Evolutionary conservation across 1,284 basidiomycete genomes (phyloP).

Genomic region (Inonotus obliquus): DNA sequence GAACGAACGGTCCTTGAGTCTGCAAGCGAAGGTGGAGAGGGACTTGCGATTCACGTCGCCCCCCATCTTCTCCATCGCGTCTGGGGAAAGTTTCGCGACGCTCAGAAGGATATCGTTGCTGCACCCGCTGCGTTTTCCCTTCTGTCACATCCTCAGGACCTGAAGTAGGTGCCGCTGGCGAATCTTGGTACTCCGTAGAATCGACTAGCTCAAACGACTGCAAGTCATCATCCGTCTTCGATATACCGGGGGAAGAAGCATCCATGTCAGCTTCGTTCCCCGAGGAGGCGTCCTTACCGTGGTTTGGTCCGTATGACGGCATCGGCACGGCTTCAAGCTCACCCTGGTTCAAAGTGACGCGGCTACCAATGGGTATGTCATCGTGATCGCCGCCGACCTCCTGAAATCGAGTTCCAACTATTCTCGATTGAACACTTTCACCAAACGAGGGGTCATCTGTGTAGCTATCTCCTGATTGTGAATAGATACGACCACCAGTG

Average conservation of each 20-base stretch:
- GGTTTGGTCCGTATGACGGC: constrained; percentile 51
- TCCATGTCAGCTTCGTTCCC: constrained; percentile 25
- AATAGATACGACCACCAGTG: constrained; percentile 49
- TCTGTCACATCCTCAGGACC: neutral
- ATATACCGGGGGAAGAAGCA: constrained; percentile 21
- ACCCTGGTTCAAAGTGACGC: constrained; percentile 47
- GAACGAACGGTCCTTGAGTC: constrained; percentile 63
- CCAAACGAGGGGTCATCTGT: constrained; percentile 37
- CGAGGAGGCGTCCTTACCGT: constrained; percentile 33
- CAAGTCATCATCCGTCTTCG: constrained; percentile 8
- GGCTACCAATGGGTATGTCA: constrained; percentile 57
- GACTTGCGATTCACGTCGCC: constrained; percentile 32
- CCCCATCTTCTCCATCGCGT: constrained; percentile 29
- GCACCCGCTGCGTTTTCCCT: neutral
- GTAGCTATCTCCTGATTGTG: constrained; percentile 30
- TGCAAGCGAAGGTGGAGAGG: constrained; percentile 68
- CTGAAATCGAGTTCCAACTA: constrained; percentile 65
- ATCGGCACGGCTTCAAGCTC: constrained; percentile 44
- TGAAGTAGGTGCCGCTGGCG: constrained; percentile 1
- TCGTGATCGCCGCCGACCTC: constrained; percentile 61
- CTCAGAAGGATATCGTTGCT: constrained; percentile 32
- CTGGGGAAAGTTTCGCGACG: constrained; percentile 63
- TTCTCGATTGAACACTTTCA: constrained; percentile 55
- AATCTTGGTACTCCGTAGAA: neutral
- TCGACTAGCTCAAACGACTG: neutral